Base-by-base conservation (phyloP, 2,329 filamentous ascomycete species). In the Scytalidium lignicola region DNA sequence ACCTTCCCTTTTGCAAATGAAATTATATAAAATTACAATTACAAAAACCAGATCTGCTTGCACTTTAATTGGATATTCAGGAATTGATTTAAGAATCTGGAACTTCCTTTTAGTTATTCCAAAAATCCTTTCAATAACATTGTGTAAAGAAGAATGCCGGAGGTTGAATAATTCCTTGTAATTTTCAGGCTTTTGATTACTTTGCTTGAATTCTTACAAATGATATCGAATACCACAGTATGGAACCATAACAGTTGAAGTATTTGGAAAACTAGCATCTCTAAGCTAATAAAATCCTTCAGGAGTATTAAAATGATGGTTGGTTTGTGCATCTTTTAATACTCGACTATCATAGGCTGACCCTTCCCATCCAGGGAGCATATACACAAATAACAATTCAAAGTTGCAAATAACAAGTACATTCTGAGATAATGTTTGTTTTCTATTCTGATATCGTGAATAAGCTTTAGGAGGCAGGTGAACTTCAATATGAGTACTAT, bases 221-320 rank as follows among this genome's bases (percentile, higher is more conserved):
- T 43, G 41, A 23, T 43, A 43, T 43, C 41, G 4, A 43, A n/a
- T 23, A 19, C 41, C 18, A n/a, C 41, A 17, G 19, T 43, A 43
- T 23, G 41, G 41, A 8, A 43, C 41, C 22, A 43, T 20, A 19
- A 43, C 41, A 5, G 21, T 19, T 5, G 18, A 20, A 21, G 41
- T 19, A 43, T 23, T 43, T 8, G 17, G 19, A 43, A 7, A 43
- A n/a, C 41, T 17, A 21, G 41, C 41, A 43, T 43, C 41, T 19
- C 41, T 17, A 9, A 43, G 22, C n/a, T n/a, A 43, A 21, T 19
- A 43, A 8, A 19, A 19, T 7, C 22, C 18, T 19, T n/a, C 15
- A 4, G 41, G 41, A n/a, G 21, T 19, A 19, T 9, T 23, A 21
- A 43, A 23, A n/a, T 23, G 5, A 26, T 43, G 41, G 19, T 43